Conservation (phyloP, 202 grass and related monocot genomes). For the Setaria italica region DNA sequence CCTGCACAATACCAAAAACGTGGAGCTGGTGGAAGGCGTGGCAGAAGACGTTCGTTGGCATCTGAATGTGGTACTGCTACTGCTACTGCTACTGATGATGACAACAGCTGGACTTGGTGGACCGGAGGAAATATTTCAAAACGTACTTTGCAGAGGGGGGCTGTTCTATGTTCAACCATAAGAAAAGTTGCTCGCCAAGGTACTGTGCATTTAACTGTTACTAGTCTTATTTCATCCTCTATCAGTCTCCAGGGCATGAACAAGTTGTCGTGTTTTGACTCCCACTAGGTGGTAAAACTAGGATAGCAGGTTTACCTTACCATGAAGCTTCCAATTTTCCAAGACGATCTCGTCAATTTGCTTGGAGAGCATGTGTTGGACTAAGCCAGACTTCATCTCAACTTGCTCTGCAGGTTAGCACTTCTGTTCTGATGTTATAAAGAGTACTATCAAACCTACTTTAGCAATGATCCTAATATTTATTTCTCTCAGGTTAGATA, state of each 20-base stretch:
- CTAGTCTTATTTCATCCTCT: conserved; percentile 46
- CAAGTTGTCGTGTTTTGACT: conserved; percentile 39
- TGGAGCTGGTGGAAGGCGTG: conserved; percentile 68
- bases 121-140: conserved; percentile 80
- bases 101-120: conserved; percentile 91
- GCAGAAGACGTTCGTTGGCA: conserved; percentile 62
- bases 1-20: conserved; percentile 71
- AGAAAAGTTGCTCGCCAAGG: conserved; percentile 98
- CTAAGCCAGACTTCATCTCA: conserved; percentile 80
- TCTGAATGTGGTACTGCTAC: conserved; percentile 57
- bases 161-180: conserved; percentile 53
- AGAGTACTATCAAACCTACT: conserved; percentile 24
- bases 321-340: conserved; percentile 78
- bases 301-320: conserved; percentile 77
- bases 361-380: conserved; percentile 89
- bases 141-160: conserved; percentile 71
- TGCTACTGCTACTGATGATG: conserved; percentile 59
- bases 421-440: conserved; percentile 40
- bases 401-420: conserved; percentile 85
- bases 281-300: conserved; percentile 72
- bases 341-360: conserved; percentile 74
- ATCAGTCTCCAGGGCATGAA: conserved; percentile 22
- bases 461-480: conserved; percentile 45
- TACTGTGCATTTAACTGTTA: conserved; percentile 48
- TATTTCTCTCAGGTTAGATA: conserved; percentile 86